These are phyloP conservation scores for Kuraishia floccosa DNA, from an alignment of 805 yeast species.

Conservation along the genomic window DNA sequence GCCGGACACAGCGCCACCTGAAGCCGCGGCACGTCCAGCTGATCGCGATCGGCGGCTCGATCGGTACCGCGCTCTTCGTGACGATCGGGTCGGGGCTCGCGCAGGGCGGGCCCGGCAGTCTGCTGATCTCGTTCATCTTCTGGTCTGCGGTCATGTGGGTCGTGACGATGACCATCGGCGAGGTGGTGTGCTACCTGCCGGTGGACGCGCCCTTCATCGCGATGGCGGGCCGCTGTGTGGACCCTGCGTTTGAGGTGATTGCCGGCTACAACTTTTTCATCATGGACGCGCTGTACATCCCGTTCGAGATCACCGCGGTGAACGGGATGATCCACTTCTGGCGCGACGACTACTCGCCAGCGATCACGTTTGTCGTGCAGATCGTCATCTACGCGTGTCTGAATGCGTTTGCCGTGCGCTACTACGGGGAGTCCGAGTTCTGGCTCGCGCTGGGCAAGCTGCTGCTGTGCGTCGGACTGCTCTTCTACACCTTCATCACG, in stretches of 20 bases:
- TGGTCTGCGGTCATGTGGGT: conserved; percentile 31
- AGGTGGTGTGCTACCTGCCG: conserved; percentile 34
- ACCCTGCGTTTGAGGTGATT: conserved; percentile 30
- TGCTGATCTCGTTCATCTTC: conserved; percentile 24
- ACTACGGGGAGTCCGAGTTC: conserved; percentile 39
- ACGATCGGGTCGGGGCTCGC: conserved; percentile 26
- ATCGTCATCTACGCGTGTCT: conserved; percentile 26
- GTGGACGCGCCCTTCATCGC: conserved; percentile 36
- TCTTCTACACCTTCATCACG: conserved; percentile 30
- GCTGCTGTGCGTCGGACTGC: conserved; percentile 28
- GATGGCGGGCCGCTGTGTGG: conserved; percentile 34
- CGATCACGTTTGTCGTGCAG: conserved; percentile 31
- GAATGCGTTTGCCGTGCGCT: too few species aligned
- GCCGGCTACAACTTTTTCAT: conserved; percentile 42
- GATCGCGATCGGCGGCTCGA: conserved; percentile 40
- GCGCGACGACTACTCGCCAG: conserved; percentile 35
- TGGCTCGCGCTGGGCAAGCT: conserved; percentile 33
- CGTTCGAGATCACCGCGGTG: conserved; percentile 35
- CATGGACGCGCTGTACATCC: conserved; percentile 32
- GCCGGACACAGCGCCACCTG: conserved; percentile 18
- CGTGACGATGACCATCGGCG: conserved; percentile 33
- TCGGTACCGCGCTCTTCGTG: conserved; percentile 34
- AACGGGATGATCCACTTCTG: conserved; percentile 35
- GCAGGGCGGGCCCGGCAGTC: conserved; percentile 28
- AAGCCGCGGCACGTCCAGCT: conserved; percentile 32